Conservation (phyloP, 495 filamentous ascomycete species). For the Hyaloscypha hepaticicola region DNA sequence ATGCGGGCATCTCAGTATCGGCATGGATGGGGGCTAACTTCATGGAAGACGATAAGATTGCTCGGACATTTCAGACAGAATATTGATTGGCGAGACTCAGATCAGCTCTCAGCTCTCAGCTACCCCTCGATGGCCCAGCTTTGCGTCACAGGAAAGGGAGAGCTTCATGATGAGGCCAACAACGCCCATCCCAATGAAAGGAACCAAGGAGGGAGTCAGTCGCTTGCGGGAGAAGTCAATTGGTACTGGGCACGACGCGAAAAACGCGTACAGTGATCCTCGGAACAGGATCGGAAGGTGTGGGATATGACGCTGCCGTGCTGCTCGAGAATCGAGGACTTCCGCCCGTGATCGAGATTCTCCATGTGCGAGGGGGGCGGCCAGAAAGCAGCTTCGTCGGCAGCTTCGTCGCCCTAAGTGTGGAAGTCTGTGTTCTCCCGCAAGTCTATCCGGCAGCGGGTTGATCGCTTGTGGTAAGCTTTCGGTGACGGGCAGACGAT, state of each 20-base stretch:
- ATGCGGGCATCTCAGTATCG: not conserved
- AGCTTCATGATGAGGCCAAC: not conserved
- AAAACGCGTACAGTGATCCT: not conserved
- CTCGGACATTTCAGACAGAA: not conserved
- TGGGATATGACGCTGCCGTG: conserved; percentile 2
- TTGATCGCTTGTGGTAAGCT: not conserved
- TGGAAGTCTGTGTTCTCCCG: conserved; percentile 6
- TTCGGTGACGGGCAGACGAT: not conserved
- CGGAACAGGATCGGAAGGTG: not conserved
- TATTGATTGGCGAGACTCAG: not conserved
- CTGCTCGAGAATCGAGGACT: not conserved
- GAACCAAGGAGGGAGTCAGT: not conserved
- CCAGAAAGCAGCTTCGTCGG: not conserved
- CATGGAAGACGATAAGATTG: conserved; percentile 7
- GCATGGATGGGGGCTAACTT: conserved; percentile 3
- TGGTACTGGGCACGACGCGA: not conserved
- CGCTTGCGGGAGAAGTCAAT: conserved; percentile 1
- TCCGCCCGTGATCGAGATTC: not conserved
- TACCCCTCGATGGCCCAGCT: not conserved
- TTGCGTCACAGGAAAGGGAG: conserved; percentile 2
- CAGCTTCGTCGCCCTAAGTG: not conserved
- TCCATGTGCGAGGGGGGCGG: not conserved
- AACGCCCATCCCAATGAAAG: not conserved
- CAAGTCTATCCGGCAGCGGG: not conserved
- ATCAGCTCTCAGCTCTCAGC: too few relatives aligned